These are phyloP conservation scores for Sphenostylis stenocarpa DNA, from an alignment of 306 rosid species.

Conservation along the genomic window DNA sequence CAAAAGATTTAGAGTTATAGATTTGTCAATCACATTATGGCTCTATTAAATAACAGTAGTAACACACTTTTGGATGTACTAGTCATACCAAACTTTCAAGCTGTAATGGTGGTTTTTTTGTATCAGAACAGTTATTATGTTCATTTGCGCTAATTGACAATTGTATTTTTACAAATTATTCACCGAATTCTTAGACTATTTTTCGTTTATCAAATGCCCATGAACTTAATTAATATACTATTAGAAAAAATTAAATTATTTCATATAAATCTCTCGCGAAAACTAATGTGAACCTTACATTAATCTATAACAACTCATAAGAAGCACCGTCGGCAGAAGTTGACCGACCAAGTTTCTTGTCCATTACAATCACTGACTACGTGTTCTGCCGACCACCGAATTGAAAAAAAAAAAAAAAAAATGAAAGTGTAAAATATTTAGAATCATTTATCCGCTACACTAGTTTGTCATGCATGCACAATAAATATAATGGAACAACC, in stretches of 20 bases:
- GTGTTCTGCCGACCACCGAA: slow-evolving; percentile 34
- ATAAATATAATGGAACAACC: neutral
- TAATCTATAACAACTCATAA: slow-evolving; percentile 2
- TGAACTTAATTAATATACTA: neutral
- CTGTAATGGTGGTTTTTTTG: too few relatives aligned
- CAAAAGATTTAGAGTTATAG: too few relatives aligned
- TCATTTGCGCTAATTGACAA: too few relatives aligned
- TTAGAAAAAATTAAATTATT: neutral
- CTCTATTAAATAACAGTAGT: too few relatives aligned
- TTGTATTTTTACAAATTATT: too few relatives aligned
- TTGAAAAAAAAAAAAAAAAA: neutral
- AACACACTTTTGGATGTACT: too few relatives aligned
- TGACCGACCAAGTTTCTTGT: slow-evolving; percentile 31
- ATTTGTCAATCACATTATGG: too few relatives aligned
- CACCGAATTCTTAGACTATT: neutral
- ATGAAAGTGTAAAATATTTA: neutral
- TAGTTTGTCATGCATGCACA: too few relatives aligned
- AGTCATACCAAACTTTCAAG: too few relatives aligned
- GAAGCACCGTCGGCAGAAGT: slow-evolving; percentile 23
- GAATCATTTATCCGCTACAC: neutral
- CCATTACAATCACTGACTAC: slow-evolving; percentile 18
- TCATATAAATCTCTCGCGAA: neutral
- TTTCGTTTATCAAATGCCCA: neutral
- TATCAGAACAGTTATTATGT: too few relatives aligned
- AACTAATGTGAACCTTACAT: slow-evolving; percentile 28